Base-by-base conservation (phyloP, 176 grass and related monocot species). In the Eremochloa ophiuroides region DNA sequence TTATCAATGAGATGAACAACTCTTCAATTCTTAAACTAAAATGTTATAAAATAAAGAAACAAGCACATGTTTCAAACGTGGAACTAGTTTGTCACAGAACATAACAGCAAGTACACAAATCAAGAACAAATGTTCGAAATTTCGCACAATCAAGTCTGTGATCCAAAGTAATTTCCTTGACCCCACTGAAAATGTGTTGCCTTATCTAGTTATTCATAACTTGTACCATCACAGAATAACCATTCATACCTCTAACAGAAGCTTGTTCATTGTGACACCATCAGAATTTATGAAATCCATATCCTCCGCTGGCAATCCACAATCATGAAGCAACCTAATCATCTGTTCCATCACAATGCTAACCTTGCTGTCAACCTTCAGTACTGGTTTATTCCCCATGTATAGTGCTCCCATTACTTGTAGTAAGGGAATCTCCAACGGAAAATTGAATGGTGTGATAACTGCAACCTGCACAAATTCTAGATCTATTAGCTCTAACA, bases 281-380 rank as follows among this genome's bases (percentile, higher is more conserved):
- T 98, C 92, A 74, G 96, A 93, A 82, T 98, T 98, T 74, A 98
- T 95, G 83, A 98, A 98, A 67, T 95, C 84, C 82, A 87, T 79
- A 82, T 98, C 96, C 85, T 98, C 88, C 39, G 61, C 82, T 46
- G 96, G 96, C 56, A 98, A 87, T 77, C 90, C 96, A 88, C 96
- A 95, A 26, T 88, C 79, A 59, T 93, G 96, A 78, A 98, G 92
- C 82, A 98, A 74, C 60, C 93, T 88, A 46, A 98, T 80, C 93
- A 95, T 98, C 75, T 98, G 92, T 71, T 98, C 96, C 96, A 98
- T 98, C 73, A 98, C 96, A 79, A 98, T 89, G 79, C 92, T 95
- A 89, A 98, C 96, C 85, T 98, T 98, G 88, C 92, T 98, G 86
- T 98, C 96, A 84, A 98, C 96, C 93, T 98, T 98, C 37, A 98